Base-by-base conservation (phyloP, 1,139 yeast genomes). In the Candida buenavistaensis region DNA sequence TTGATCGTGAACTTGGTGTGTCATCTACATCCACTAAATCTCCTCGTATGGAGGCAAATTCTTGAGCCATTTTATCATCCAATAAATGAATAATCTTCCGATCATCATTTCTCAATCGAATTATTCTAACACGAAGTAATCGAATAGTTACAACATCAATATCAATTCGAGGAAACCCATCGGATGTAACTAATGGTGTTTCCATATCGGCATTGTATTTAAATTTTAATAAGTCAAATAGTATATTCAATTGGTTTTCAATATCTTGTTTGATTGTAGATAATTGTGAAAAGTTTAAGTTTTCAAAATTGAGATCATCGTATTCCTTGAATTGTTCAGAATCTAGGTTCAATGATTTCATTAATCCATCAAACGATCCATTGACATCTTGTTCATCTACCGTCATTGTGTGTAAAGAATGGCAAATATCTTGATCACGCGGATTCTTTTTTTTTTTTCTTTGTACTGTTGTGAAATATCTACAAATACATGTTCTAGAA, bases 131-230 rank as follows among this genome's bases (percentile, higher is more conserved):
- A 41, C 96, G 57, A 0, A 78, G 52, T n/a, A 75, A 61, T 35
- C 94, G 63, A 2, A 80, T 65, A 24, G 84, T 72, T 3, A 82
- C 79, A 5, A 90, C 85, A 50, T 92, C 96, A 21, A 90, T 74
- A 53, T 92, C 97, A 11, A 70, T 62, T 24, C 97, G 66, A 0
- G 98, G 98, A 47, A 76, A 92, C 23, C 97, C 97, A 50, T 90
- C 96, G 0, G 51, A 42, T 0, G 84, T 75, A 3, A 84, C 57
- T 45, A 90, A 61, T 0, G 80, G 68, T 0, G 94, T 80, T 13
- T 71, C 57, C 89, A 88, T 79, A 43, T 73, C 78, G 1, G 73
- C 80, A 24, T 64, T 59, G 39, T 61, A 63, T 26, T 57, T 52
- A 27, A 50, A 43, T 8, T 42, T 43, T n/a, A 70, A 49, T 13